Evolutionary conservation across 1,139 yeast genomes (phyloP), one percentile per base, ranked within the genome.

Genomic region (Chernovozyma sophiae-reginae): DNA sequence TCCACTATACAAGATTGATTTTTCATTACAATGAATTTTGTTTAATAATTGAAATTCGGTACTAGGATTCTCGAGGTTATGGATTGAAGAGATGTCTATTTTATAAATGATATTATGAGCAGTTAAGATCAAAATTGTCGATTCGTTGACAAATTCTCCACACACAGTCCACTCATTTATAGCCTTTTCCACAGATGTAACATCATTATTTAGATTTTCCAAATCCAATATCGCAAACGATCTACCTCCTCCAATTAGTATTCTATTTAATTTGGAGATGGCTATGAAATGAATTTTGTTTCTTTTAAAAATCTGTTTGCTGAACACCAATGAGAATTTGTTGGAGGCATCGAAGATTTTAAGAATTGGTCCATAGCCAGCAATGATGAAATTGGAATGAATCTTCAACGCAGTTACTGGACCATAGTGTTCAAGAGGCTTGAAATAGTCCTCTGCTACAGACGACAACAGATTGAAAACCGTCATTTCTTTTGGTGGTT

Each of bases 1-100:
- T 0, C 97, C 97, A 14, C 96, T 85, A 54, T 92, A 92, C 31
- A 92, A 68, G 31, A 92, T 82, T 4, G 96, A 85, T 48, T 84
- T 81, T 56, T 87, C 95, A 15, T 74, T 73, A 49, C 84, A 79
- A 16, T 75, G 68, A 25, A 68, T 65, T 17, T 68, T 71, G 10
- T 65, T 63, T 1, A 59, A 41, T 0, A 81, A 49, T 4, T 51
- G 44, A 23, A 53, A 49, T 7, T 20, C 6, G 25, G 31, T 4
- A 30, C 15, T 10, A 20, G 6, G 6, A 20, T 20, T 20, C 10
- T 20, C 23, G 10, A 20, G 23, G n/a, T n/a, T n/a, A n/a, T n/a
- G n/a, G n/a, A n/a, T n/a, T 3, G 32, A 22, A 1, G 47, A 16
- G 6, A 72, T 37, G 36, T 74, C 74, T 4, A 81, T 54, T 19